Percentiles rank a stretch among this genome's conserved stretches.
Evolutionary conservation across 2,329 filamentous ascomycete species (phyloP).

Genomic region (Arthrinium puccinioides): DNA sequence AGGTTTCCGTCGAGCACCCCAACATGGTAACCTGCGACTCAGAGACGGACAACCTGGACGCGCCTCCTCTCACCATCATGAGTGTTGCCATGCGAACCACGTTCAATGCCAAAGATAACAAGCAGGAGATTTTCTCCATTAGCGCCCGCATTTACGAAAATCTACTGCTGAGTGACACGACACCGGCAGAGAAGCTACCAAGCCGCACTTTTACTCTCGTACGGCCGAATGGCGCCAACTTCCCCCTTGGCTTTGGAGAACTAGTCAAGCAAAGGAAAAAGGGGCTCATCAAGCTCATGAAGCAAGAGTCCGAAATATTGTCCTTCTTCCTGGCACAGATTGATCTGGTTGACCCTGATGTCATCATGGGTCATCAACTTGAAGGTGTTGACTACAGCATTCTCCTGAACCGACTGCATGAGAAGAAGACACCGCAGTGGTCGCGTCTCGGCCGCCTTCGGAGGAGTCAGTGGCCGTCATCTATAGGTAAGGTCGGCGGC

Average conservation of each 20-base stretch:
- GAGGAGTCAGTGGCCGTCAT: conserved; percentile 77
- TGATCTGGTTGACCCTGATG: conserved; percentile 84
- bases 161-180: conserved; percentile 79
- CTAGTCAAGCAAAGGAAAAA: conserved; percentile 64
- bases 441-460: conserved; percentile 85
- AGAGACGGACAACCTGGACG: conserved; percentile 74
- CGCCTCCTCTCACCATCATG: conserved; percentile 91
- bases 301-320: conserved; percentile 76
- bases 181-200: conserved; percentile 78
- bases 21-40: conserved; percentile 64
- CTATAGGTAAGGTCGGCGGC: conserved; percentile 76
- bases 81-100: conserved; percentile 82
- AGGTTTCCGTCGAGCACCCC: conserved; percentile 75
- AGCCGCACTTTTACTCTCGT: conserved; percentile 90
- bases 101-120: conserved; percentile 88
- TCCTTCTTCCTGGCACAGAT: conserved; percentile 86
- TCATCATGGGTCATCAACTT: conserved; percentile 88
- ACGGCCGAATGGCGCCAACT: conserved; percentile 67
- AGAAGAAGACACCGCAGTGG: conserved; percentile 91
- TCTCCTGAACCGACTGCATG: conserved; percentile 75
- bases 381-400: conserved; percentile 96
- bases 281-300: conserved; percentile 73
- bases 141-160: conserved; percentile 92
- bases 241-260: conserved; percentile 80
- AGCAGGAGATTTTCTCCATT: conserved; percentile 88